Percentiles rank a stretch among this genome's conserved stretches.
These are phyloP conservation scores for Diplodia mutila DNA, from an alignment of 2,329 filamentous ascomycete species.

Conservation along the genomic window DNA sequence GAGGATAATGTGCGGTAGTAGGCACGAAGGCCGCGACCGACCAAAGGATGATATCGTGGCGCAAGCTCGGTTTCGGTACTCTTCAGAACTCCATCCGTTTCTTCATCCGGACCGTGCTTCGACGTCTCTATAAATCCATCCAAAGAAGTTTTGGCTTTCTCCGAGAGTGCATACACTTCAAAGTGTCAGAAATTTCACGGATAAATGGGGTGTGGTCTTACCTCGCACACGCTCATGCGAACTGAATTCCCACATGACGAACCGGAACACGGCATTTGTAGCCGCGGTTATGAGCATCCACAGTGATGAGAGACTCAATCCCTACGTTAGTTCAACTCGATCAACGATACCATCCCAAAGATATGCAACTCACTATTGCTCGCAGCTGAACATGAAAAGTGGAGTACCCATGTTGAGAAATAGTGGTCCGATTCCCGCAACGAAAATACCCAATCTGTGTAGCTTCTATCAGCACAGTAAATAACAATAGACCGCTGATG, in stretches of 20 bases:
- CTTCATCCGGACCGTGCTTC: neutral
- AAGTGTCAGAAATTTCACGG: neutral
- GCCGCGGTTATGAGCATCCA: constrained; percentile 6
- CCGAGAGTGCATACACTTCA: neutral
- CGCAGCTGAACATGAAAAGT: constrained; percentile 10
- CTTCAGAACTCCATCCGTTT: neutral
- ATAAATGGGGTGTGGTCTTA: neutral
- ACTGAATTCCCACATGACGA: constrained; percentile 7
- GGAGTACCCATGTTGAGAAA: constrained; percentile 2
- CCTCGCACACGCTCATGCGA: neutral
- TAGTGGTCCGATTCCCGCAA: neutral
- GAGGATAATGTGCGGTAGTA: too few relatives aligned
- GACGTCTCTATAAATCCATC: neutral
- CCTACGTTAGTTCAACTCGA: neutral
- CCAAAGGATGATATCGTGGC: neutral
- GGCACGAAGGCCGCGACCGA: neutral
- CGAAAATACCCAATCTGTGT: neutral
- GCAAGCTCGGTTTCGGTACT: constrained; percentile 3
- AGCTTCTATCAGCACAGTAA: neutral
- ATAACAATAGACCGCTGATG: too few relatives aligned
- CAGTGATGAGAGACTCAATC: neutral
- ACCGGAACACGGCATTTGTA: neutral
- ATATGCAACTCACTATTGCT: neutral
- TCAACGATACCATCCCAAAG: neutral
- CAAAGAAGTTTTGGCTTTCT: neutral